Evolutionary conservation across 2,329 filamentous ascomycete genomes (phyloP).

Genomic region (Alternaria incomplexa): DNA sequence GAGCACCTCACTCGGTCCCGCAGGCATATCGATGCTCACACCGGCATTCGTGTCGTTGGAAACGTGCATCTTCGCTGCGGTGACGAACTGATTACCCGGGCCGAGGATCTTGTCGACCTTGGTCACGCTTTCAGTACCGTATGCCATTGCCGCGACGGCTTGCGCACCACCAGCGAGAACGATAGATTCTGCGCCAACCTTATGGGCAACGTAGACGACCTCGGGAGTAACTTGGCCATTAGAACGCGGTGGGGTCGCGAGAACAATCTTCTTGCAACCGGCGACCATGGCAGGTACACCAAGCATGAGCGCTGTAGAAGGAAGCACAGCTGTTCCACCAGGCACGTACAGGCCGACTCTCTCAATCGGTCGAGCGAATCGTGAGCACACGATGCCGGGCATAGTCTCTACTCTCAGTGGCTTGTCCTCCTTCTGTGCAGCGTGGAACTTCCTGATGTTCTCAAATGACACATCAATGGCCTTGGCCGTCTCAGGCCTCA

Average conservation of each 20-base stretch:
- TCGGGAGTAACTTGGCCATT: conserved; percentile 94
- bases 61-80: conserved; percentile 97
- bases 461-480: conserved; percentile 95
- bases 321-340: conserved; percentile 94
- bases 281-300: conserved; percentile 98
- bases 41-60: conserved; percentile 96
- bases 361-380: conserved; percentile 91
- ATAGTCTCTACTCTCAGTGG: conserved; percentile 91
- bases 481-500: conserved; percentile 80
- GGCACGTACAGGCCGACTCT: conserved; percentile 96
- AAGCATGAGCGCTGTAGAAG: conserved; percentile 96
- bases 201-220: conserved; percentile 97
- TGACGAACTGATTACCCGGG: conserved; percentile 98
- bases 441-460: conserved; percentile 94
- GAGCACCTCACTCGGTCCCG: conserved; percentile 94
- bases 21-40: conserved; percentile 98
- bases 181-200: conserved; percentile 93
- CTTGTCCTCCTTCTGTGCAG: conserved; percentile 85
- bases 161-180: conserved; percentile 95
- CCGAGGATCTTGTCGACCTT: conserved; percentile 99
- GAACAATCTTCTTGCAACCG: conserved; percentile 91
- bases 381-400: conserved; percentile 93
- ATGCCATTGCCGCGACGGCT: conserved; percentile 94
- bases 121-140: conserved; percentile 89
- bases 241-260: conserved; percentile 86